A percentile compares a stretch with the other conserved stretches of the same genome.
phyloP scores from a whole-genome alignment of 2,329 filamentous ascomycete genomes.

The Aspergillus quadricinctus region DNA sequence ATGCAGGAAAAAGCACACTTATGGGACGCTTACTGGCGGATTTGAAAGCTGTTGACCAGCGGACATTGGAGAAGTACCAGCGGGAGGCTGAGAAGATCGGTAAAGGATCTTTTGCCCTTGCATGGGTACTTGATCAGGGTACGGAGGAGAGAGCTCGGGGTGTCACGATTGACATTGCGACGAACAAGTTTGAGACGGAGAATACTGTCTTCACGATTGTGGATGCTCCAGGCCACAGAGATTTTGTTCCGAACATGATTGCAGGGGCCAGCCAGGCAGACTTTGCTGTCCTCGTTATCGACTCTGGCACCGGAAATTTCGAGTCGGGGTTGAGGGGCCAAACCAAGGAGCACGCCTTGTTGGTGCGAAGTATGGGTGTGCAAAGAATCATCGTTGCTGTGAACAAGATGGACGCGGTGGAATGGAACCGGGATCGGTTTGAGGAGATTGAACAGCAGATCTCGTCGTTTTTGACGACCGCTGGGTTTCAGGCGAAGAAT shows the following conservation, averaged over 20 bases:
- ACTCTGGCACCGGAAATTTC: constrained; percentile 84
- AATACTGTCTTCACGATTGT: constrained; percentile 87
- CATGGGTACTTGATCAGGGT: constrained; percentile 94
- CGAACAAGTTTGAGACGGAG: constrained; percentile 87
- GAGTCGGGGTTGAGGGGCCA: constrained; percentile 91
- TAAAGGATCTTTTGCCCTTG: constrained; percentile 91
- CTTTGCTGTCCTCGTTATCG: constrained; percentile 90
- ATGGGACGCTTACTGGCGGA: constrained; percentile 95
- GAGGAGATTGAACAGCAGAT: constrained; percentile 81
- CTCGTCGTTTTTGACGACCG: constrained; percentile 72
- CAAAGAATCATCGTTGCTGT: constrained; percentile 83
- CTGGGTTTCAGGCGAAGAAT: constrained; percentile 77
- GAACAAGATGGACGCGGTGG: constrained; percentile 88
- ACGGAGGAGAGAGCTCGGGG: constrained; percentile 83
- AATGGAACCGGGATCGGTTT: constrained; percentile 79
- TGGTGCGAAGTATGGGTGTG: constrained; percentile 87
- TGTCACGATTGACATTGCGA: constrained; percentile 95
- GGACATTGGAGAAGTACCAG: constrained; percentile 81
- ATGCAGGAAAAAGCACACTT: constrained; percentile 94
- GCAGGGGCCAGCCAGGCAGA: constrained; percentile 93
- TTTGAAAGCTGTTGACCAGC: constrained; percentile 78
- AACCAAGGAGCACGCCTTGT: constrained; percentile 85
- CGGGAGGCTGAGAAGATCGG: constrained; percentile 87
- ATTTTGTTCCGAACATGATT: constrained; percentile 99
- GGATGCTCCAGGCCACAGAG: constrained; percentile 88